Conservation (phyloP, 2,329 filamentous ascomycete species). For the Sporothrix brunneoviolacea region DNA sequence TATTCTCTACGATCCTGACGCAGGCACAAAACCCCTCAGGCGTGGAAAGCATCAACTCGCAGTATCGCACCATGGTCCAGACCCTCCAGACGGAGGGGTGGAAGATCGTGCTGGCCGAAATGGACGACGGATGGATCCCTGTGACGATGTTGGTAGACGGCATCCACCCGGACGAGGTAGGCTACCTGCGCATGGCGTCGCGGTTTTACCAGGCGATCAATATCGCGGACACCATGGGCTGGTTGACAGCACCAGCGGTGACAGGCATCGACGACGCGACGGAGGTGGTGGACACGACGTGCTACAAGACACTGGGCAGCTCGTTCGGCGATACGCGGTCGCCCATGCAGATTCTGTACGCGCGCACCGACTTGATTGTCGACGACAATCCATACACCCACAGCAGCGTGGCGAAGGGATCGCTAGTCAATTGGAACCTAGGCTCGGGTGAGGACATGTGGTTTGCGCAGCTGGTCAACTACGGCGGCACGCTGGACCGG, state of each 20-base stretch:
- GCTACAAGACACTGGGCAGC: too few relatives aligned
- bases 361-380: too few relatives aligned
- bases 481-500: too few relatives aligned
- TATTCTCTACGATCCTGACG: constrained; percentile 21
- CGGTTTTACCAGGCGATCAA: not conserved
- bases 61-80: constrained; percentile 11
- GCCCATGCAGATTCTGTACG: too few relatives aligned
- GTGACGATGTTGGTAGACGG: constrained; percentile 14
- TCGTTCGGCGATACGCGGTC: too few relatives aligned
- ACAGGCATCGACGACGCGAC: too few relatives aligned
- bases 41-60: constrained; percentile 17
- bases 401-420: too few relatives aligned
- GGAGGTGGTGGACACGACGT: too few relatives aligned
- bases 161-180: constrained; percentile 14
- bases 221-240: not conserved
- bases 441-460: too few relatives aligned
- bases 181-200: constrained; percentile 15
- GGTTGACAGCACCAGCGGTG: not conserved
- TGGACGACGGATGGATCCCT: constrained; percentile 17
- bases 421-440: too few relatives aligned
- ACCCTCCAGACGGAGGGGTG: constrained; percentile 12
- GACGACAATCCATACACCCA: too few relatives aligned
- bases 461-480: too few relatives aligned
- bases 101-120: constrained; percentile 19
- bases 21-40: constrained; percentile 16